Evolutionary conservation across 306 rosid genomes (phyloP).

Genomic region (Amphicarpaea edgeworthii): DNA sequence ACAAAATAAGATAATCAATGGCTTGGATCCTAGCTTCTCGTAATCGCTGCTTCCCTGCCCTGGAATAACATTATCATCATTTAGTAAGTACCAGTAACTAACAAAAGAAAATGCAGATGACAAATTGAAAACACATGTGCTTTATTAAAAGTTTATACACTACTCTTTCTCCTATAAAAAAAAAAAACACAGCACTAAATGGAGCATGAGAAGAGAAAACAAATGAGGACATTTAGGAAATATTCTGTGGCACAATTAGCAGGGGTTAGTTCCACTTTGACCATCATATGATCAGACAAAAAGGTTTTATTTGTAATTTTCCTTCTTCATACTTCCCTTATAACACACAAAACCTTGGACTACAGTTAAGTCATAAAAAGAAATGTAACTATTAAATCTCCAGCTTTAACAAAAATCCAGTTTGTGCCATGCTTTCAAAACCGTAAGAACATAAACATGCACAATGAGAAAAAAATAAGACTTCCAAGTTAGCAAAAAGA

Average conservation of each 20-base stretch:
- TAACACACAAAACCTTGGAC: conserved; percentile 12
- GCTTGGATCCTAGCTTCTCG: conserved; percentile 89
- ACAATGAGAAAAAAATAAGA: conserved; percentile 26
- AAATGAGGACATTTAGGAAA: conserved; percentile 1
- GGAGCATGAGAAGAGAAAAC: neutral
- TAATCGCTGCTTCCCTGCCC: conserved; percentile 86
- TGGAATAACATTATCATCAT: conserved; percentile 48
- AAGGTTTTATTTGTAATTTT: conserved; percentile 14
- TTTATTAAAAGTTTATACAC: conserved; percentile 10
- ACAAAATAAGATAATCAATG: conserved; percentile 86
- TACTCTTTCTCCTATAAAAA: conserved; percentile 7
- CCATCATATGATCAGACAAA: conserved; percentile 22
- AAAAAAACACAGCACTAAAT: conserved; percentile 15
- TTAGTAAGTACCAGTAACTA: conserved; percentile 38
- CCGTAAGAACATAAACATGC: neutral
- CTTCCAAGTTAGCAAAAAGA: conserved; percentile 6
- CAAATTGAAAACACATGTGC: conserved; percentile 16
- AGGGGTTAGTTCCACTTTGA: neutral
- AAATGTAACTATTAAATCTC: conserved; percentile 3
- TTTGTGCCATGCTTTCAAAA: conserved; percentile 7
- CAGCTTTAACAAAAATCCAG: conserved; percentile 1
- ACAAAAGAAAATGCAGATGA: conserved; percentile 26
- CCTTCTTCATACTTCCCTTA: conserved; percentile 11
- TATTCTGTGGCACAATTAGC: neutral
- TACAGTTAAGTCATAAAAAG: conserved; percentile 17